phyloP scores from a whole-genome alignment of 306 rosid genomes.

The Mimosa bimucronata region DNA sequence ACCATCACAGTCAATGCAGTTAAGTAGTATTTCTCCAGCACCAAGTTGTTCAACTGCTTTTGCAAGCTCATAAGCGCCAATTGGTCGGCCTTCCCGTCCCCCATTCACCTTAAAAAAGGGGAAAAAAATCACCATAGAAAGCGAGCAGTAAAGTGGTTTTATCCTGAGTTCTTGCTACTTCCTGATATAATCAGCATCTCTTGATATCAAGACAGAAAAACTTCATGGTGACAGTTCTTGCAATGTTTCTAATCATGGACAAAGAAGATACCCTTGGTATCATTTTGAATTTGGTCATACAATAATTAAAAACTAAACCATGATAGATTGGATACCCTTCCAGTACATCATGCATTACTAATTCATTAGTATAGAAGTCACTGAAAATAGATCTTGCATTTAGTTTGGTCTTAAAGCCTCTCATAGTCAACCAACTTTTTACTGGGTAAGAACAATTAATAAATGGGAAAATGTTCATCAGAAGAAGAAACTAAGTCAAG shows the following conservation, averaged over 20 bases:
- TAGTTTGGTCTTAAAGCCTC: constrained; percentile 2
- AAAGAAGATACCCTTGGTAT: neutral
- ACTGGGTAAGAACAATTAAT: neutral
- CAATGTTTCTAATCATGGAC: neutral
- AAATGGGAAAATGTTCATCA: constrained; percentile 5
- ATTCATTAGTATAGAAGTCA: constrained; percentile 1
- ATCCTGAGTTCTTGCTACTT: neutral
- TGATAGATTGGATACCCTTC: neutral
- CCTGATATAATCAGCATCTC: neutral
- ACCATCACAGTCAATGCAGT: constrained; percentile 99
- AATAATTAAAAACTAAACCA: neutral
- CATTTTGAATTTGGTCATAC: neutral
- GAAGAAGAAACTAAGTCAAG: neutral
- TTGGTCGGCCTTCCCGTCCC: constrained; percentile 90
- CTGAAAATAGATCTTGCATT: neutral
- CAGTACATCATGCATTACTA: neutral
- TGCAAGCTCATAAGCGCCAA: constrained; percentile 97
- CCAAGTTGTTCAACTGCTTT: constrained; percentile 95
- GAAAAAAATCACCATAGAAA: neutral
- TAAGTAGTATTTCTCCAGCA: constrained; percentile 95
- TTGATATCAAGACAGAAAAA: neutral
- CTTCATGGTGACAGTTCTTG: neutral
- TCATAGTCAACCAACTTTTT: neutral
- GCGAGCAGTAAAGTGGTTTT: neutral
- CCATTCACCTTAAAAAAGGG: constrained; percentile 63